Evolutionary conservation across 192 early-diverging fungal genomes (phyloP).

Genomic region (Gamsiella multidivaricata): DNA sequence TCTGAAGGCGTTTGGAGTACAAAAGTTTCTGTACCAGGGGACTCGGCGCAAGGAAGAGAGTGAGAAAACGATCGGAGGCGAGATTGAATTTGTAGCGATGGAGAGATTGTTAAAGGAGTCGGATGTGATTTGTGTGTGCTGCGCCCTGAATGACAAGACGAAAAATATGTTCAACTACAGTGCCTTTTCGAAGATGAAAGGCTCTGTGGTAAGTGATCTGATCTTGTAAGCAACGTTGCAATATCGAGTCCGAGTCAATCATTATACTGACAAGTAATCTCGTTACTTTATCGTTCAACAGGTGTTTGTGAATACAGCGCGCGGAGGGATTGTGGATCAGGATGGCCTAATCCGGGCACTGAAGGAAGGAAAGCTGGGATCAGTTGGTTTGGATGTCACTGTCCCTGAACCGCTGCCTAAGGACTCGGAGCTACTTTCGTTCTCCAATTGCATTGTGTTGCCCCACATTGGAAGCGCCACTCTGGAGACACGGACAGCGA

Average conservation of each 20-base stretch:
- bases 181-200: slow-evolving; percentile 79
- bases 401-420: slow-evolving; percentile 83
- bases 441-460: slow-evolving; percentile 74
- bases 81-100: slow-evolving; percentile 57
- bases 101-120: slow-evolving; percentile 67
- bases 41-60: slow-evolving; percentile 62
- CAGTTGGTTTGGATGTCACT: slow-evolving; percentile 88
- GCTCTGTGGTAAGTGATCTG: slow-evolving; percentile 54
- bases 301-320: slow-evolving; percentile 84
- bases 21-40: slow-evolving; percentile 71
- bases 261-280: neutral
- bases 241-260: neutral
- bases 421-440: slow-evolving; percentile 68
- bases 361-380: slow-evolving; percentile 64
- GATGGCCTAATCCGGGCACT: slow-evolving; percentile 75
- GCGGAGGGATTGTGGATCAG: slow-evolving; percentile 86
- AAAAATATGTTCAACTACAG: slow-evolving; percentile 73
- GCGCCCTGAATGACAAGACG: slow-evolving; percentile 78
- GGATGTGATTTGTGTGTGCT: slow-evolving; percentile 82
- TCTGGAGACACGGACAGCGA: slow-evolving; percentile 82
- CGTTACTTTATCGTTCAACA: slow-evolving; percentile 6
- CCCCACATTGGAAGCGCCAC: slow-evolving; percentile 91
- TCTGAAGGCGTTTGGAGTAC: slow-evolving; percentile 76
- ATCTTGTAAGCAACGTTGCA: neutral
- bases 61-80: slow-evolving; percentile 59